phyloP scores from a whole-genome alignment of 257 asterid species.

The Ophiorrhiza pumila region DNA sequence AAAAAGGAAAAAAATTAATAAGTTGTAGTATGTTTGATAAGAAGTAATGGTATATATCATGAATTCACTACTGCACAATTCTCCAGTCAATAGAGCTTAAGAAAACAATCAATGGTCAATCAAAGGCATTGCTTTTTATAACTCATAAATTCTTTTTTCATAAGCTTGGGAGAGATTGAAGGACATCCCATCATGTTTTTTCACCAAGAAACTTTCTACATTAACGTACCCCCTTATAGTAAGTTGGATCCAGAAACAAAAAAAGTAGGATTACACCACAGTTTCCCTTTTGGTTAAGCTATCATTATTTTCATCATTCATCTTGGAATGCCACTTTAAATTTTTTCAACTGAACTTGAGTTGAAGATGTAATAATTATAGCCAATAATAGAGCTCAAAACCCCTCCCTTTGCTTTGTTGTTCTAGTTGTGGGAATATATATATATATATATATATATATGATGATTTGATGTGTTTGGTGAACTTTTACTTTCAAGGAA shows the following conservation, averaged over 20 bases:
- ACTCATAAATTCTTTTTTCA: neutral
- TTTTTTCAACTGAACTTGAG: neutral
- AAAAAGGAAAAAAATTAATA: too few species aligned
- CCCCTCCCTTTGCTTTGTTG: neutral
- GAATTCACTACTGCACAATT: too few species aligned
- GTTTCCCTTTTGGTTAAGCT: constrained; percentile 13
- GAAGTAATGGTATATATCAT: neutral
- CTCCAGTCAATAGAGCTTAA: neutral
- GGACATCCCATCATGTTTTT: neutral
- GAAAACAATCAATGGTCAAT: constrained; percentile 1
- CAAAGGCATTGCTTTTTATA: neutral
- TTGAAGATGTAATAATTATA: neutral
- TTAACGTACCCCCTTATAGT: neutral
- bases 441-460: too few species aligned
- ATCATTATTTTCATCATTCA: neutral
- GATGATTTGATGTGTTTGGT: constrained; percentile 10
- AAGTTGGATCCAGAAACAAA: constrained; percentile 2
- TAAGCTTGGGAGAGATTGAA: neutral
- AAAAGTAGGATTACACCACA: neutral
- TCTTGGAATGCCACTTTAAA: neutral
- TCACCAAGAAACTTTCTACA: constrained; percentile 1
- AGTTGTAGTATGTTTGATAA: neutral
- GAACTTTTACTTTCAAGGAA: too few species aligned
- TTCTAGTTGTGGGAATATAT: neutral
- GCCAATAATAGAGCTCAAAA: constrained; percentile 2